Conservation (phyloP, 2,329 filamentous ascomycete species). For the Alternaria sp. region DNA sequence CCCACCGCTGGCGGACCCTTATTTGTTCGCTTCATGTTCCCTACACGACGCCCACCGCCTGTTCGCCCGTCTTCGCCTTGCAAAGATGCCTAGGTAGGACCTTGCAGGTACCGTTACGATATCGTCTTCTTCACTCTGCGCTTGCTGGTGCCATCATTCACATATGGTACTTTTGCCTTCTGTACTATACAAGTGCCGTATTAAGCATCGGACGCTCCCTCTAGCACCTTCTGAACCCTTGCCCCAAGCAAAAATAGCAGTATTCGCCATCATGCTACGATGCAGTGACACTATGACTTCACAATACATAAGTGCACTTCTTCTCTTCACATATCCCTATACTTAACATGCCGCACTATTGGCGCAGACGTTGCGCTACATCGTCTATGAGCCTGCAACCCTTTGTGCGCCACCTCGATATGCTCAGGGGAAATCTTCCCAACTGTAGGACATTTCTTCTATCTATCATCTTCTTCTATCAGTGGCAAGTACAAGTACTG, state of each 20-base stretch:
- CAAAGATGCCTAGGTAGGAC: neutral
- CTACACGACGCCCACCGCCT: slow-evolving; percentile 18
- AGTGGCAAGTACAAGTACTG: neutral
- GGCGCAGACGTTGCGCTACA: neutral
- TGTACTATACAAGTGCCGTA: neutral
- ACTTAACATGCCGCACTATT: neutral
- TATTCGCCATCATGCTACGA: slow-evolving; percentile 1
- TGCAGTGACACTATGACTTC: neutral
- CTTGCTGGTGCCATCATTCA: neutral
- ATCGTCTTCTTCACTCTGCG: neutral
- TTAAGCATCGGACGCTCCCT: neutral
- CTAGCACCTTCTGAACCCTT: neutral
- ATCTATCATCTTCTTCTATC: neutral
- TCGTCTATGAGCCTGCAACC: neutral
- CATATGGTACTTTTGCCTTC: neutral
- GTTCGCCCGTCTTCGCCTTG: slow-evolving; percentile 10
- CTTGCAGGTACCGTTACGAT: neutral
- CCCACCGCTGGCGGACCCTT: slow-evolving; percentile 10
- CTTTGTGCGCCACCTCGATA: neutral
- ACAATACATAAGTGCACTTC: neutral
- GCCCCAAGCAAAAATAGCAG: neutral
- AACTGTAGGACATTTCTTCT: neutral
- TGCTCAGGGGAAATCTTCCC: neutral
- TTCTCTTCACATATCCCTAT: neutral
- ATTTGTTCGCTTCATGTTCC: slow-evolving; percentile 17